A percentile compares a stretch with the other conserved stretches of the same genome.
These are phyloP conservation scores for Saccharomyces hybrid DNA, from an alignment of 1,139 yeast species.

Conservation along the genomic window DNA sequence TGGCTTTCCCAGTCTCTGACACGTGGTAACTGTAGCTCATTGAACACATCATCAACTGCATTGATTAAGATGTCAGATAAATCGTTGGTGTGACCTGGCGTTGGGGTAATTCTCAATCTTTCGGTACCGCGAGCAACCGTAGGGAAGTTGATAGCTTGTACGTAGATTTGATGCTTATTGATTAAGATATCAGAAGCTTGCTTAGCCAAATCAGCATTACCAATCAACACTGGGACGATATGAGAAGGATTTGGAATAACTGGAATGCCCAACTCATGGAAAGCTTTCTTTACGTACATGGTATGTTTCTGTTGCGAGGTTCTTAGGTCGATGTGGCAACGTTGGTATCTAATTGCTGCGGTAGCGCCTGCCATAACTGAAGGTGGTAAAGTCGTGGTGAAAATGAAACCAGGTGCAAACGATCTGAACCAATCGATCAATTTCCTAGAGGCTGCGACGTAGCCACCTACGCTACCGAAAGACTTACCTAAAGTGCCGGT, in stretches of 20 bases:
- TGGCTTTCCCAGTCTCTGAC: slow-evolving; percentile 64
- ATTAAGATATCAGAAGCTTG: slow-evolving; percentile 82
- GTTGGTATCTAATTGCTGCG: slow-evolving; percentile 78
- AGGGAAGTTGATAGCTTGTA: slow-evolving; percentile 97
- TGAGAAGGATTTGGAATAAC: slow-evolving; percentile 97
- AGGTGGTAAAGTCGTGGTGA: slow-evolving; percentile 94
- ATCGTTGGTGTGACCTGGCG: slow-evolving; percentile 87
- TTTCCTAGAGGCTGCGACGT: slow-evolving; percentile 79
- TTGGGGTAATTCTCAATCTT: slow-evolving; percentile 92
- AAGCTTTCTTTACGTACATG: slow-evolving; percentile 68
- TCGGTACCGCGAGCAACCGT: slow-evolving; percentile 95
- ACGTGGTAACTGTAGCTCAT: slow-evolving; percentile 65
- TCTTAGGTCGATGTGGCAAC: slow-evolving; percentile 70
- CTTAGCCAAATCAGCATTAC: slow-evolving; percentile 90
- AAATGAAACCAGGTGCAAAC: slow-evolving; percentile 93
- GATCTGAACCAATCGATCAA: slow-evolving; percentile 94
- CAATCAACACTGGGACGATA: slow-evolving; percentile 89
- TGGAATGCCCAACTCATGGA: slow-evolving; percentile 72
- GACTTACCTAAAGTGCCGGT: slow-evolving; percentile 98
- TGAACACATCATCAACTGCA: slow-evolving; percentile 77
- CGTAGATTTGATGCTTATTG: slow-evolving; percentile 79
- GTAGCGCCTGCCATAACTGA: slow-evolving; percentile 95
- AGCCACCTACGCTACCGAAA: slow-evolving; percentile 95
- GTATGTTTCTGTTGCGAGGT: slow-evolving; percentile 80
- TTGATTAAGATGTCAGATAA: slow-evolving; percentile 66